phyloP scores from a whole-genome alignment of 306 rosid genomes.

The barrel medic (Medicago truncatula) region MtrunA17r5.0-ANR NC_053048.1:3851001-3851500 shows the following conservation, averaged over 20 bases:
- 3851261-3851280: background rate
- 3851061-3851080: constrained; percentile 93
- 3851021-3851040: constrained; percentile 98
- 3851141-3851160: constrained; percentile 12
- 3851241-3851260: background rate
- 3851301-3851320: constrained; percentile 4
- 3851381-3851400: background rate
- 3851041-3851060: constrained; percentile 85
- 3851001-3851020: constrained; percentile 95
- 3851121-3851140: constrained; percentile 22
- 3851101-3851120: constrained; percentile 35
- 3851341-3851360: constrained; percentile 12
- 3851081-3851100: constrained; percentile 67
- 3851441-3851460: background rate
- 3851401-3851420: background rate
- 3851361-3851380: background rate
- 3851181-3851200: constrained; percentile 19
- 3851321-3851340: background rate
- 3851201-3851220: background rate
- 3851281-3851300: background rate
- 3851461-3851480: background rate
- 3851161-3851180: constrained; percentile 25
- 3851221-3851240: background rate
- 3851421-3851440: constrained; percentile 1
- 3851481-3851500: constrained; percentile 4